These are phyloP conservation scores for Macrotyloma uniflorum DNA, from an alignment of 306 rosid species.

Conservation along the genomic window DNA sequence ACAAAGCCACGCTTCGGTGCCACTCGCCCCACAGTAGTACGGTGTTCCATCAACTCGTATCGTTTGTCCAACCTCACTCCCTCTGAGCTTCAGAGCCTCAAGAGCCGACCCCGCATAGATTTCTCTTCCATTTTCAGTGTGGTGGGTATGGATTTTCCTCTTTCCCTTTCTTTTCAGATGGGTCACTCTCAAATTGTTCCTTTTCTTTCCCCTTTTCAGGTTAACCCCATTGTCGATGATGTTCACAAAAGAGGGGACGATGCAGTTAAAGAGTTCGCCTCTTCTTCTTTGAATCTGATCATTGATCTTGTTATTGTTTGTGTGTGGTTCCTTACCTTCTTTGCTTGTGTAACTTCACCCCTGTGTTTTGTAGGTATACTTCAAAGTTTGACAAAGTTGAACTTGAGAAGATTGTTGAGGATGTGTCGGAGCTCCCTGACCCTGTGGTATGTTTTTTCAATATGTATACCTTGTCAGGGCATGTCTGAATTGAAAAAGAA, in stretches of 20 bases:
- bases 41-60: slow-evolving; percentile 70
- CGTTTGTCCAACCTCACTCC: slow-evolving; percentile 69
- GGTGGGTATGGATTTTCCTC: slow-evolving; percentile 41
- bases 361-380: slow-evolving; percentile 63
- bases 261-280: slow-evolving; percentile 79
- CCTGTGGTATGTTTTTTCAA: slow-evolving; percentile 68
- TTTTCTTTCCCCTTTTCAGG: slow-evolving; percentile 50
- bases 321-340: background rate
- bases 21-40: slow-evolving; percentile 37
- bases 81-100: slow-evolving; percentile 67
- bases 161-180: background rate
- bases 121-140: slow-evolving; percentile 82
- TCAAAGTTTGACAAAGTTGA: slow-evolving; percentile 80
- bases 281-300: background rate
- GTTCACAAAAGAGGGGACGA: slow-evolving; percentile 81
- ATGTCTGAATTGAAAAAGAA: no score
- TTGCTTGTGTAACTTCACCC: background rate
- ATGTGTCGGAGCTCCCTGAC: slow-evolving; percentile 79
- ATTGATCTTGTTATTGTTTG: background rate
- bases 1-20: slow-evolving; percentile 9
- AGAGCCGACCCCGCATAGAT: slow-evolving; percentile 91
- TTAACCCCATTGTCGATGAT: slow-evolving; percentile 91
- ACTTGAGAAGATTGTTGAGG: slow-evolving; percentile 61
- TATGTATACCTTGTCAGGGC: background rate
- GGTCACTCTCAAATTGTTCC: slow-evolving; percentile 7